phyloP scores from a whole-genome alignment of 2,329 filamentous ascomycete species.

The Penicillium sp. region DNA sequence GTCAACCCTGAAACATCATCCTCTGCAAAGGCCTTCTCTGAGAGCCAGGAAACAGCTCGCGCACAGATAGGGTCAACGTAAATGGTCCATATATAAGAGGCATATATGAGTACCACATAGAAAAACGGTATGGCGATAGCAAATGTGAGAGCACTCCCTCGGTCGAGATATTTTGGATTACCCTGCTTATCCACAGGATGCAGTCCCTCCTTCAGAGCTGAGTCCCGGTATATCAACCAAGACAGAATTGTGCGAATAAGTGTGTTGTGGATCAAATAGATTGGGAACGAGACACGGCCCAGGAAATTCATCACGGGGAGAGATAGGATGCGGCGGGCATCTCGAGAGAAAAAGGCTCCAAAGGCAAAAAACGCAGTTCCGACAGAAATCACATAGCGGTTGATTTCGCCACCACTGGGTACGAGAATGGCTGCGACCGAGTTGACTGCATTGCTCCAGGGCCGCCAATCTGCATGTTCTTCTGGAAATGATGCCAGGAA shows the following conservation, averaged over 20 bases:
- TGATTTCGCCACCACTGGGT: conserved; percentile 26
- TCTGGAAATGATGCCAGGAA: conserved; percentile 33
- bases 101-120: conserved; percentile 6
- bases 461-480: conserved; percentile 26
- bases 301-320: conserved; percentile 32
- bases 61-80: conserved; percentile 9
- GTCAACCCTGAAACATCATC: neutral
- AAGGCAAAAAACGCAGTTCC: conserved; percentile 29
- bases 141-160: neutral
- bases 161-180: neutral
- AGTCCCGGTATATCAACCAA: conserved; percentile 29
- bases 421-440: conserved; percentile 18
- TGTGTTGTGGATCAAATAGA: conserved; percentile 35
- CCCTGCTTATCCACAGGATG: conserved; percentile 3
- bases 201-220: conserved; percentile 7
- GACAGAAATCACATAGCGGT: conserved; percentile 29
- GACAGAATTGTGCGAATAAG: conserved; percentile 33
- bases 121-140: conserved; percentile 1
- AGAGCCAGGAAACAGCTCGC: conserved; percentile 6
- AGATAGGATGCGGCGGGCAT: conserved; percentile 25
- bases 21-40: conserved; percentile 7
- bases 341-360: conserved; percentile 31
- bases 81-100: conserved; percentile 10
- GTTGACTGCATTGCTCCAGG: conserved; percentile 29
- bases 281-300: conserved; percentile 33